These are phyloP conservation scores for Corchorus olitorius DNA, from an alignment of 345 rosid species.

Conservation along the genomic window DNA sequence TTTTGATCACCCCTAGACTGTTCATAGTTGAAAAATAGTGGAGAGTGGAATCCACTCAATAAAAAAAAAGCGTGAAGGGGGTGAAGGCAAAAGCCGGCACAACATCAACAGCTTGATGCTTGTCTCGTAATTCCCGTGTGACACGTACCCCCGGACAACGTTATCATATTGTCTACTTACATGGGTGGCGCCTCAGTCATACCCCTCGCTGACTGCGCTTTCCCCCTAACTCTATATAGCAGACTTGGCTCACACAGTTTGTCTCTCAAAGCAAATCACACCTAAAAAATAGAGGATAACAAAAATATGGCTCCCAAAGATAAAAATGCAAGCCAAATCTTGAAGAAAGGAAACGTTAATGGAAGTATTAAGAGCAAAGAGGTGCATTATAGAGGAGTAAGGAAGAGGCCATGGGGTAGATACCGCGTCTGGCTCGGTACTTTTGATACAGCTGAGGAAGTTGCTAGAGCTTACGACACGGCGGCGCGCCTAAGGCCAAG, in stretches of 20 bases:
- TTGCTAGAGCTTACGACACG: slow-evolving; percentile 61
- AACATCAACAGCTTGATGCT: slow-evolving; percentile 29
- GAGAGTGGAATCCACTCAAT: slow-evolving; percentile 26
- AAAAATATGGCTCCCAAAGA: slow-evolving; percentile 40
- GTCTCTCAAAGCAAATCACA: background rate
- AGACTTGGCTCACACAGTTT: background rate
- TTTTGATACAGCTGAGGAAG: slow-evolving; percentile 71
- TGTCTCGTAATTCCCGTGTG: slow-evolving; percentile 47
- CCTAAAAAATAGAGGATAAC: background rate
- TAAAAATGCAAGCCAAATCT: background rate
- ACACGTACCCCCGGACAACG: slow-evolving; percentile 47
- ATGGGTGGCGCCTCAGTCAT: slow-evolving; percentile 54
- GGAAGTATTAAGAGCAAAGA: slow-evolving; percentile 24
- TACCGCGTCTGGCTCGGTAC: slow-evolving; percentile 83
- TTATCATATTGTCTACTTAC: slow-evolving; percentile 34
- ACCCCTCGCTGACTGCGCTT: slow-evolving; percentile 36
- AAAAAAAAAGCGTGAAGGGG: slow-evolving; percentile 20
- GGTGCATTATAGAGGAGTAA: slow-evolving; percentile 59
- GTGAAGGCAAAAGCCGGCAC: slow-evolving; percentile 45
- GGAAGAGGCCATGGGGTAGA: slow-evolving; percentile 79
- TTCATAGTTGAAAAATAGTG: background rate
- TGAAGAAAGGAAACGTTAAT: background rate
- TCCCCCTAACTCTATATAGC: slow-evolving; percentile 17
- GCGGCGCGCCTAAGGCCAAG: slow-evolving; percentile 68
- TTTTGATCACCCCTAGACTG: no score